Evolutionary conservation across 208 protist genomes (phyloP).

Genomic region (Trypanosoma vivax): DNA sequence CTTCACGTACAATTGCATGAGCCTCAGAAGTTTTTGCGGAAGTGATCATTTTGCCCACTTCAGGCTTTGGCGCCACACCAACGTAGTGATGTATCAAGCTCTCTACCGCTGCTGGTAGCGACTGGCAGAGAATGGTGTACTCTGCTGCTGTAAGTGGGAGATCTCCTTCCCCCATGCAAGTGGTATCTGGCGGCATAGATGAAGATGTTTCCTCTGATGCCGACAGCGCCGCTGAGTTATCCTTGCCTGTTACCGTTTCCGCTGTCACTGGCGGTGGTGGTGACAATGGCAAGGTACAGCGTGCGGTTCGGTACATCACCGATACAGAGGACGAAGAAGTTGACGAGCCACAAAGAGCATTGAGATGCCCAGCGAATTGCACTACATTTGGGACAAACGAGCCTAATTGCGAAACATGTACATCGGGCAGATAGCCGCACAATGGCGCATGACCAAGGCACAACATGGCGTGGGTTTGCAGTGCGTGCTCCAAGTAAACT

Average conservation of each 20-base stretch:
- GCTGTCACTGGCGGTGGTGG: neutral
- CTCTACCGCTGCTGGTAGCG: constrained; percentile 25
- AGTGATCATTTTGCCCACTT: constrained; percentile 43
- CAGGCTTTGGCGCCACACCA: constrained; percentile 26
- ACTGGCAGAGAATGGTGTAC: constrained; percentile 71
- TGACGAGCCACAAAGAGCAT: constrained; percentile 5
- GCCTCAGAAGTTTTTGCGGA: constrained; percentile 20
- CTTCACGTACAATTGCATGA: constrained; percentile 20
- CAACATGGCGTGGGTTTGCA: constrained; percentile 61
- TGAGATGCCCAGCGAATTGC: constrained; percentile 16
- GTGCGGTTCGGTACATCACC: constrained; percentile 9
- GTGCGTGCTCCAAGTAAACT: constrained; percentile 43
- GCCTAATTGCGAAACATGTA: constrained; percentile 1
- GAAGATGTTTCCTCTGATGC: neutral
- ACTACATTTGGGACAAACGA: neutral
- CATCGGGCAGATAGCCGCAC: constrained; percentile 12
- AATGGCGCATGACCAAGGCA: constrained; percentile 28
- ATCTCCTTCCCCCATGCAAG: neutral
- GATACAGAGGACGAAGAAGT: too few species aligned
- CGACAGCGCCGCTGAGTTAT: neutral
- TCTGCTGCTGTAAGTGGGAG: constrained; percentile 70
- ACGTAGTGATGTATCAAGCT: constrained; percentile 43
- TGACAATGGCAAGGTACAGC: neutral
- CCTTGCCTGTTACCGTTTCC: neutral
- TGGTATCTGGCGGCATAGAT: constrained; percentile 17